Percentiles rank a stretch among this genome's conserved stretches.
These are phyloP conservation scores for Phytopythium litorale DNA, from an alignment of 352 stramenopile genomes.

Conservation along the genomic window DNA sequence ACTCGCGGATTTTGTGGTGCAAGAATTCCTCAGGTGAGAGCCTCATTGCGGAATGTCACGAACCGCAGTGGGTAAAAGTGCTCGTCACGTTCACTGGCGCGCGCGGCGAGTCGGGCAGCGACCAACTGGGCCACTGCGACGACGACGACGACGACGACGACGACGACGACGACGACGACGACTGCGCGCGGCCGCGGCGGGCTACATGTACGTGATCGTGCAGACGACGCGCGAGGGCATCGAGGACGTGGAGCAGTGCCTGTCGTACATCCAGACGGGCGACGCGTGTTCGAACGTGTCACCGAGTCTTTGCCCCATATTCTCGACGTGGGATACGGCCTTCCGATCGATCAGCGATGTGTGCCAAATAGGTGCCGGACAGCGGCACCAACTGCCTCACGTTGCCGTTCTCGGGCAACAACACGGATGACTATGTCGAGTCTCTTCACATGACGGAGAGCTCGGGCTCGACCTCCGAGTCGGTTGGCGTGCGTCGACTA, in stretches of 20 bases:
- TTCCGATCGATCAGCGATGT: constrained; percentile 71
- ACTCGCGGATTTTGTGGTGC: too few species aligned
- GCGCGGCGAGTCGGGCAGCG: constrained; percentile 34
- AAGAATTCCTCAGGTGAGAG: too few species aligned
- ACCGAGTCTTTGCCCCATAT: constrained; percentile 63
- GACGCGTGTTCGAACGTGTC: constrained; percentile 56
- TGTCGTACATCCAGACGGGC: constrained; percentile 39
- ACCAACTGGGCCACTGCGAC: constrained; percentile 57
- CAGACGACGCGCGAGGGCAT: constrained; percentile 72
- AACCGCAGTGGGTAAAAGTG: too few species aligned
- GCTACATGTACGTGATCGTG: constrained; percentile 66
- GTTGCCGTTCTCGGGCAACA: constrained; percentile 16
- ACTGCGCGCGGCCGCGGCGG: constrained; percentile 29
- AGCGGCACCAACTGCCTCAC: constrained; percentile 39
- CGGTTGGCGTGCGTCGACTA: constrained; percentile 68
- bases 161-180: too few species aligned
- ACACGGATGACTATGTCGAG: constrained; percentile 24
- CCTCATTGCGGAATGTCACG: too few species aligned
- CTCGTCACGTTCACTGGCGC: constrained; percentile 12
- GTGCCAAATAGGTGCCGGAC: constrained; percentile 58
- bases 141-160: too few species aligned
- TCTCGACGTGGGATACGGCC: constrained; percentile 62
- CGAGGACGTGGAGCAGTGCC: constrained; percentile 73
- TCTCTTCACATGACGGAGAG: constrained; percentile 39
- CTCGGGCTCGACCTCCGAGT: constrained; percentile 19